A percentile compares a stretch with the other conserved stretches of the same genome.
Evolutionary conservation across 306 rosid genomes (phyloP).

Genomic region (Ormosia semicastrata): DNA sequence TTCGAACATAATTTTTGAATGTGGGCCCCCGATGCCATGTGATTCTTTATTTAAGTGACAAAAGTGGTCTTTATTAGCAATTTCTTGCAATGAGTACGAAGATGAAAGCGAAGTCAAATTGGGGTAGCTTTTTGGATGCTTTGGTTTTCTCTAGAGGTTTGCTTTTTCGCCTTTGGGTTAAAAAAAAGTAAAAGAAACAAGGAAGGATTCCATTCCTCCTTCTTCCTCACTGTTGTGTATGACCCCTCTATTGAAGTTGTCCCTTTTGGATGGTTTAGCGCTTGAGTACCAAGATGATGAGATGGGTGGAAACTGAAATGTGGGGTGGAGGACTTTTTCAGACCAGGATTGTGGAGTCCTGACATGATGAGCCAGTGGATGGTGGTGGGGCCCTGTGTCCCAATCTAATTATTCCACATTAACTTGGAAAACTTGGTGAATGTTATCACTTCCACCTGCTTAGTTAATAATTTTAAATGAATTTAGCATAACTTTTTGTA

Average conservation of each 20-base stretch:
- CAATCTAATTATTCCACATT: not conserved
- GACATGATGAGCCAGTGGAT: constrained; percentile 6
- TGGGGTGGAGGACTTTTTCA: constrained; percentile 29
- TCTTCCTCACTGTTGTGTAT: constrained; percentile 8
- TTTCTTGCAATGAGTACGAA: constrained; percentile 12
- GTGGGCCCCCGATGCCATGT: constrained; percentile 28
- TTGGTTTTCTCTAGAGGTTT: constrained; percentile 42
- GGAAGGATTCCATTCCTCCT: constrained; percentile 28
- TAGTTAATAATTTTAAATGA: not conserved
- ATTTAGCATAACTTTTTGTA: not conserved
- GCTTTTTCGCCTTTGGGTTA: constrained; percentile 32
- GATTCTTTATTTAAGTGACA: constrained; percentile 28
- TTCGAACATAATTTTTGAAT: constrained; percentile 10
- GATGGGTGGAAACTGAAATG: constrained; percentile 24
- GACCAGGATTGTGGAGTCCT: constrained; percentile 6
- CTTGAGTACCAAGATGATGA: not conserved
- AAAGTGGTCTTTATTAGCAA: constrained; percentile 28
- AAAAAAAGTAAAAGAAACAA: constrained; percentile 36
- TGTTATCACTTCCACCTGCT: not conserved
- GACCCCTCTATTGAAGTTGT: constrained; percentile 26
- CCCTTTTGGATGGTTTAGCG: constrained; percentile 20
- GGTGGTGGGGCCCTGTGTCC: constrained; percentile 15
- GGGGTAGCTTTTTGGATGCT: constrained; percentile 53
- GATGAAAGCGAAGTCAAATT: constrained; percentile 35
- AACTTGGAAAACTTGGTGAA: not conserved